Conservation (phyloP, 2,329 filamentous ascomycete species). For the Colletotrichum orchidophilum region DNA sequence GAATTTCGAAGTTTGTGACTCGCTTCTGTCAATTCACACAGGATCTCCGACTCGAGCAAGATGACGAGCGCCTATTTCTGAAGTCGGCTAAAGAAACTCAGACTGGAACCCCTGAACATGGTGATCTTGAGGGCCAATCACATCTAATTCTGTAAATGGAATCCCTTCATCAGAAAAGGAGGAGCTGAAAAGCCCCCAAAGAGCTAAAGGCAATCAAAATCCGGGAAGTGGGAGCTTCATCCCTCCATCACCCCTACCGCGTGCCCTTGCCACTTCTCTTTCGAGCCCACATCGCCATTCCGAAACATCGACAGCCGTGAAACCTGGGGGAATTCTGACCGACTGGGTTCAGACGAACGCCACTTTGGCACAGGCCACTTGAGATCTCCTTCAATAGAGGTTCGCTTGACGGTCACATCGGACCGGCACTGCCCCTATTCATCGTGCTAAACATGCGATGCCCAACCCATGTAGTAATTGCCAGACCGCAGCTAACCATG, state of each 20-base stretch:
- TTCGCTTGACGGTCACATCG: not conserved
- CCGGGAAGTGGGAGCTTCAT: slow-evolving; percentile 28
- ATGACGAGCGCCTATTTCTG: not conserved
- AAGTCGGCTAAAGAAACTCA: not conserved
- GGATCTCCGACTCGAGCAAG: not conserved
- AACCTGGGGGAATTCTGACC: not conserved
- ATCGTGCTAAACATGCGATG: not conserved
- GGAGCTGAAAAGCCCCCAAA: not conserved
- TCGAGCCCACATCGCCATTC: slow-evolving; percentile 19
- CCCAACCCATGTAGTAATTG: not conserved
- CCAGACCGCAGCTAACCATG: slow-evolving; percentile 32
- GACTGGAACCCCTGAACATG: not conserved
- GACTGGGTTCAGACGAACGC: not conserved
- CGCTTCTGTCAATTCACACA: not conserved
- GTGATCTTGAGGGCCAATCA: not conserved
- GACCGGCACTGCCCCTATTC: not conserved
- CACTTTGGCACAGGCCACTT: not conserved
- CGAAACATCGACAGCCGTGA: slow-evolving; percentile 16
- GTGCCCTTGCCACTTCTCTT: not conserved
- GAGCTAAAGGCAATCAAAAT: slow-evolving; percentile 23
- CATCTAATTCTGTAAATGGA: not conserved
- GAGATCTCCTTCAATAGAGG: not conserved
- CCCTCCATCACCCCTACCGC: not conserved
- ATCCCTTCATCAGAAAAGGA: not conserved
- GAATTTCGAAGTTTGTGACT: not conserved